Conservation (phyloP, 345 rosid genomes). For the Leavenworthia alabamica region DNA sequence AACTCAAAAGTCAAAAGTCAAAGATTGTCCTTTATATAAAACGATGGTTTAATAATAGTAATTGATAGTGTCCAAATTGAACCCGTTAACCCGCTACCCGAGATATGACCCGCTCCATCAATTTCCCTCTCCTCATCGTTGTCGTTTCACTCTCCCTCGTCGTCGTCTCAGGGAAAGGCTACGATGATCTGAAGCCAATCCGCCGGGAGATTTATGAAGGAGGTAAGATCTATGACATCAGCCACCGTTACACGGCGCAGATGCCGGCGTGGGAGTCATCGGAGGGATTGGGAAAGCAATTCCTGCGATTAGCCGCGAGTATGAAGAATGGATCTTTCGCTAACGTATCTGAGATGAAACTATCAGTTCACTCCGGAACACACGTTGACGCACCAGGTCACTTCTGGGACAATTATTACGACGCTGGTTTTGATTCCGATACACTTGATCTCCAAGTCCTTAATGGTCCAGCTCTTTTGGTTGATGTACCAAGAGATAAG, state of each 20-base stretch:
- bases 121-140: neutral
- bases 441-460: constrained; percentile 68
- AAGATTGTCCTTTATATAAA: neutral
- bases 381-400: constrained; percentile 97
- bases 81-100: constrained; percentile 5
- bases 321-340: constrained; percentile 91
- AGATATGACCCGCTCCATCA: constrained; percentile 10
- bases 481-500: constrained; percentile 58
- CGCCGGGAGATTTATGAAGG: constrained; percentile 71
- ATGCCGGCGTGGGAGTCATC: constrained; percentile 54
- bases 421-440: constrained; percentile 86
- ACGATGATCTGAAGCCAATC: constrained; percentile 35
- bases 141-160: constrained; percentile 14
- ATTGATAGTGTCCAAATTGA: neutral
- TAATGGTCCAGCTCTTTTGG: constrained; percentile 62
- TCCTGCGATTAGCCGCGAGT: constrained; percentile 57
- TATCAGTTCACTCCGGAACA: constrained; percentile 81
- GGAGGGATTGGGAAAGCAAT: constrained; percentile 46
- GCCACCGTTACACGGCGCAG: constrained; percentile 55
- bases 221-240: constrained; percentile 69
- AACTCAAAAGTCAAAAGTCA: neutral
- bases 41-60: neutral
- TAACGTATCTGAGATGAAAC: constrained; percentile 82
- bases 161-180: constrained; percentile 1
- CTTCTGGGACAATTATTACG: constrained; percentile 71